Base-by-base conservation (phyloP, 2,329 filamentous ascomycete species). In the Arthrobotrys sinensis region DNA sequence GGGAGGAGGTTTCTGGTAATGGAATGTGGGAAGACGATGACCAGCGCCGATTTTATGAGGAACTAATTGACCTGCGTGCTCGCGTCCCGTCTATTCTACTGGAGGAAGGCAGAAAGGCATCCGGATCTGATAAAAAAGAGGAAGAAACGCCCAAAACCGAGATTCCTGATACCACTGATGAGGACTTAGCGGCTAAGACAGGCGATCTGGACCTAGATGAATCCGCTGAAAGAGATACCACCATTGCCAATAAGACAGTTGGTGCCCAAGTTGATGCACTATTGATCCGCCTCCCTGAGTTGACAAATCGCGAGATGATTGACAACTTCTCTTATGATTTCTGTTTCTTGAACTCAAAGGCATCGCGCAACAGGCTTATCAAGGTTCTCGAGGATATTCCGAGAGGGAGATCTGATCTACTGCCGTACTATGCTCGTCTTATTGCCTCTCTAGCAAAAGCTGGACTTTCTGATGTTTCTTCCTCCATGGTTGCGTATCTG, bases 1-100 rank as follows among this genome's bases (percentile, higher is more conserved):
- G 96, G 38, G 94, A 94, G 11, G 93, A 96, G 83, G 92, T 91
- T 21, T 95, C 98, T 76, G 94, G 94, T 19, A 89, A 94, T 24
- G 96, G 96, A 0, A 98, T 99, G 80, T 99, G 96, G 96, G 94
- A 97, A 85, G 96, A 99, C 82, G 96, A 99, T 83, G 96, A 99
- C 68, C 95, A 99, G 85, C 91, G 96, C 76, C 92, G 96, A 78
- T 99, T 99, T 84, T 99, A 99, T 85, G 96, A 99, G 86, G 98
- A 97, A 80, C 85, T 99, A 10, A 92, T 97, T 11, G 96, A 99
- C 83, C 86, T 99, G 14, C 97, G 96, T 83, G 96, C 96, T 81
- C 96, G 97, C 81, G 96, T 99, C 1, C 96, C 96, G 0, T 92
- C 92, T 0, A 96, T 99, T 81, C 87, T 99, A 7, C 89, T 99